Conservation (phyloP, 2,329 filamentous ascomycete genomes). For the Cytospora leucostoma region DNA sequence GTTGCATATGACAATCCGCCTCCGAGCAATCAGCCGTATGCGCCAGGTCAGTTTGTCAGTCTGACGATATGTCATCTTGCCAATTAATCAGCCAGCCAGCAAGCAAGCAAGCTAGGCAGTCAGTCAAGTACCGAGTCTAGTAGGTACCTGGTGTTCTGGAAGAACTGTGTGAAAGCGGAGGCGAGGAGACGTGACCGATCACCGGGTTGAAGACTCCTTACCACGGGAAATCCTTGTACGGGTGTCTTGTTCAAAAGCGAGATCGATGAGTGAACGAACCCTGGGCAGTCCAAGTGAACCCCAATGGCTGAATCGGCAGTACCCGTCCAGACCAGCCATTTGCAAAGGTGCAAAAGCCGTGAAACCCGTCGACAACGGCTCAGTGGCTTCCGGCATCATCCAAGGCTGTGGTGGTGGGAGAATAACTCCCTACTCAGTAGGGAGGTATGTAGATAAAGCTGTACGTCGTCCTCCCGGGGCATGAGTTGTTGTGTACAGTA, state of each 20-base stretch:
- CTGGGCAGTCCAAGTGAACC: slow-evolving; percentile 4
- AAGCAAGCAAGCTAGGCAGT: too few species aligned
- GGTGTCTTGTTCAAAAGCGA: not conserved
- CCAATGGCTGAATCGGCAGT: slow-evolving; percentile 14
- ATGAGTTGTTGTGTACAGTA: slow-evolving; percentile 3
- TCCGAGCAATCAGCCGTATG: not conserved
- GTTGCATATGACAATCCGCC: slow-evolving; percentile 10
- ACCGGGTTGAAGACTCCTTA: slow-evolving; percentile 5
- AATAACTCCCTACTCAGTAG: not conserved
- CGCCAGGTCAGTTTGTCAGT: not conserved
- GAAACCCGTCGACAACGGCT: not conserved
- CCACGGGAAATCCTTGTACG: not conserved
- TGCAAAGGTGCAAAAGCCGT: not conserved
- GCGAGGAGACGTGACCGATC: slow-evolving; percentile 10
- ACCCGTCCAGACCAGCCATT: slow-evolving; percentile 1
- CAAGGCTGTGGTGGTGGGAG: not conserved
- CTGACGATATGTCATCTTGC: too few species aligned
- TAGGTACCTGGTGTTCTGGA: not conserved
- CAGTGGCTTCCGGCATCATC: not conserved
- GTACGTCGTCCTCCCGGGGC: not conserved
- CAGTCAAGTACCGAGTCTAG: slow-evolving; percentile 4
- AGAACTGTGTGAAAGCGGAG: not conserved
- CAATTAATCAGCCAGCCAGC: too few species aligned
- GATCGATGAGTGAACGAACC: slow-evolving; percentile 6
- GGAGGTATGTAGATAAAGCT: slow-evolving; percentile 2